phyloP scores from a whole-genome alignment of 495 filamentous ascomycete species.

The Hypoxylon intermedium region DNA sequence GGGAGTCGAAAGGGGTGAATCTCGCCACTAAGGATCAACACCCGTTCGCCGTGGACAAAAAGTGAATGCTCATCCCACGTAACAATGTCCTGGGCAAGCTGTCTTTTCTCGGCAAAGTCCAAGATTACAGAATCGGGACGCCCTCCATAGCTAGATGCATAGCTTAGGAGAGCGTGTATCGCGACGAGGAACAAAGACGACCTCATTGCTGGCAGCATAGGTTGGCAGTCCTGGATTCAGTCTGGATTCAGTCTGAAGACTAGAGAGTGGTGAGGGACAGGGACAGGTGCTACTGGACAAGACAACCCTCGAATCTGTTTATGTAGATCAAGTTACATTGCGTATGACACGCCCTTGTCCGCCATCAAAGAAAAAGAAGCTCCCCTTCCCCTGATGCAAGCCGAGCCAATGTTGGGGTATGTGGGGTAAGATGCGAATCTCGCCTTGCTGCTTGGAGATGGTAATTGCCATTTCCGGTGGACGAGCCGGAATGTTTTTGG shows the following conservation, averaged over 20 bases:
- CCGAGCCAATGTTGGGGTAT: conserved; percentile 31
- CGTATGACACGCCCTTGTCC: conserved; percentile 4
- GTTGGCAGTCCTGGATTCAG: neutral
- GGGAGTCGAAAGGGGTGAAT: conserved; percentile 78
- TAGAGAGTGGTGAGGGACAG: neutral
- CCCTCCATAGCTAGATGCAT: conserved; percentile 17
- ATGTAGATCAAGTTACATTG: conserved; percentile 15
- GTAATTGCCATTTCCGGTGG: conserved; percentile 17
- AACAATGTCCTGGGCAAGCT: conserved; percentile 46
- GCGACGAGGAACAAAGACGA: conserved; percentile 19
- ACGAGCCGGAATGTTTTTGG: neutral
- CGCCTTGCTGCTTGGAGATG: conserved; percentile 18
- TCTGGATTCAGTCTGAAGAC: neutral
- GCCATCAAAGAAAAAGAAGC: conserved; percentile 23
- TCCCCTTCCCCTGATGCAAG: conserved; percentile 17
- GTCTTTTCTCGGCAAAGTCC: conserved; percentile 21
- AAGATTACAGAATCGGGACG: conserved; percentile 24
- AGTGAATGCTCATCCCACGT: conserved; percentile 79
- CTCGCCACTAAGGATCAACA: conserved; percentile 78
- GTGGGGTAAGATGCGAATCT: conserved; percentile 28
- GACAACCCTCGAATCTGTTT: conserved; percentile 8
- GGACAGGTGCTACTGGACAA: neutral
- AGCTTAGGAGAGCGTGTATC: conserved; percentile 28
- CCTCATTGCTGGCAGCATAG: conserved; percentile 19
- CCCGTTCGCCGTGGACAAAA: conserved; percentile 72